Conservation (phyloP, 805 yeast species). For the Saccharomyces jurei region DNA sequence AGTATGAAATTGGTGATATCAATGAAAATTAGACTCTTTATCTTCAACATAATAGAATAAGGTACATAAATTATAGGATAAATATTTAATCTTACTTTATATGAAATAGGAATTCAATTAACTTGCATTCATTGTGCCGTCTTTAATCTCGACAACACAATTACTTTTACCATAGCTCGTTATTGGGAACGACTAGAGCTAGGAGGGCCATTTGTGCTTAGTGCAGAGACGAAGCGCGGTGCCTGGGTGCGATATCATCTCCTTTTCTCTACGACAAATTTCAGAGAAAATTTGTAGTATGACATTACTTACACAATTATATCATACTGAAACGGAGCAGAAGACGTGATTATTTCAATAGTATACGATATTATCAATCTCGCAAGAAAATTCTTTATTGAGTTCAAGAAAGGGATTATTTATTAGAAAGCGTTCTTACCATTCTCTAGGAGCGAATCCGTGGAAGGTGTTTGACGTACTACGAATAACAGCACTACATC, state of each 20-base stretch:
- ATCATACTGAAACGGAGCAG: background rate
- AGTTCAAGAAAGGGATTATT: background rate
- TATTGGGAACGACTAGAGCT: background rate
- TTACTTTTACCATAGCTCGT: background rate
- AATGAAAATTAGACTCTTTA: background rate
- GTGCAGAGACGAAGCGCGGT: background rate
- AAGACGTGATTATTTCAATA: background rate
- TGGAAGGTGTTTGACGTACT: background rate
- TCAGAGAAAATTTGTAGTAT: background rate
- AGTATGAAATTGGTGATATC: conserved; percentile 26
- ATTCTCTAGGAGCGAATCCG: background rate
- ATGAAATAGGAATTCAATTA: background rate
- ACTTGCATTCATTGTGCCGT: too few species aligned
- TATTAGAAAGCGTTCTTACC: background rate
- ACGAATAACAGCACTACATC: background rate
- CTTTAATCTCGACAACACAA: background rate
- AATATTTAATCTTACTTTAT: background rate
- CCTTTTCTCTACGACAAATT: background rate
- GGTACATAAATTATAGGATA: background rate
- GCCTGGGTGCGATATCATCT: background rate
- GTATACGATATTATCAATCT: background rate
- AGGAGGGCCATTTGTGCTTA: background rate
- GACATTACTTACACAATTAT: background rate
- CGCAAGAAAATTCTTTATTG: background rate
- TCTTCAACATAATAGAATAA: background rate